A percentile compares a stretch with the other conserved stretches of the same genome.
Evolutionary conservation across 176 grass and related monocot species (phyloP).

Genomic region (Hyparrhenia diplandra): DNA sequence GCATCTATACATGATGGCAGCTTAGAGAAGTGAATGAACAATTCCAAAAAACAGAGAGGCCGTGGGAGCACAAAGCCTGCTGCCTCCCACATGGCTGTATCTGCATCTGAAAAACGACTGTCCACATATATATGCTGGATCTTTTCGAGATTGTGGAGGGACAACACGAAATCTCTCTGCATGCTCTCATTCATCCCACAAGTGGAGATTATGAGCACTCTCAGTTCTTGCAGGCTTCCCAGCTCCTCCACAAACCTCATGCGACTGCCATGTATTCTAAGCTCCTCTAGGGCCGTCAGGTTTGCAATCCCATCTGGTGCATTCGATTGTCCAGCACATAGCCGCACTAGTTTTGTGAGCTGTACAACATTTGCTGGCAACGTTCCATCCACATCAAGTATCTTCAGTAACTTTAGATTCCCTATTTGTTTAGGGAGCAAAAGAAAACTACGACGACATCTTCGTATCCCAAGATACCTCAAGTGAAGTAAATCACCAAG

Average conservation of each 20-base stretch:
- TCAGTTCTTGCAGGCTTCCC: no score
- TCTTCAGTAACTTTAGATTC: neutral
- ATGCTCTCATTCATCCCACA: no score
- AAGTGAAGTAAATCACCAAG: neutral
- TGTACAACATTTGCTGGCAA: neutral
- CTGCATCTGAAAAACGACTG: no score
- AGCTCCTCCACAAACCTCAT: no score
- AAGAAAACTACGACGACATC: no score
- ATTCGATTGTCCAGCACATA: neutral
- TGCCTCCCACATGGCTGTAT: neutral
- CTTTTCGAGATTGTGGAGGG: neutral
- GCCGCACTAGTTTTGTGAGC: neutral
- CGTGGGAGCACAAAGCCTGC: neutral
- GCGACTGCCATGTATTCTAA: no score
- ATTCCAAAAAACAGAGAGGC: no score
- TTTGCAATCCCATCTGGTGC: no score
- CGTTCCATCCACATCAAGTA: neutral
- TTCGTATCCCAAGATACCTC: neutral
- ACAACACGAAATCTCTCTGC: no score
- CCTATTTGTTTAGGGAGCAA: neutral
- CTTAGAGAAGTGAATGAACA: no score
- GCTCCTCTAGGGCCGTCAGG: no score
- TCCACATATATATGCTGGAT: neutral
- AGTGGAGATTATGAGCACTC: no score
- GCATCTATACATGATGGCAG: neutral